phyloP scores from a whole-genome alignment of 2,329 filamentous ascomycete species.

The Ceratocystiopsis minuta region DNA sequence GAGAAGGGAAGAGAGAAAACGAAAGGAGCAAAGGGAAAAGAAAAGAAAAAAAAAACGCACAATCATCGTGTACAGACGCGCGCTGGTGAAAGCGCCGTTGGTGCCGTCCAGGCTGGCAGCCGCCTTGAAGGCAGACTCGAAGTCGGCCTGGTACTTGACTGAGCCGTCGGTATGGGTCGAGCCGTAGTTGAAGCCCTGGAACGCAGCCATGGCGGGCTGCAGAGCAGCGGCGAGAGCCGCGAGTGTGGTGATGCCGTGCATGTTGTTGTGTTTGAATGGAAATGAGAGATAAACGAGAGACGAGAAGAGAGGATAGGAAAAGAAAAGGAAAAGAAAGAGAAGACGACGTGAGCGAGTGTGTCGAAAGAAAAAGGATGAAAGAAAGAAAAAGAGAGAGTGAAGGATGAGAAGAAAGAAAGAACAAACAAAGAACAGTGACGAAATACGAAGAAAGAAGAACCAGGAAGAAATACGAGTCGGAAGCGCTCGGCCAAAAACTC shows the following conservation, averaged over 20 bases:
- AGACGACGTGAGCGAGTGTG: neutral
- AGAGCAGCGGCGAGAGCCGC: slow-evolving; percentile 9
- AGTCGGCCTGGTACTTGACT: slow-evolving; percentile 44
- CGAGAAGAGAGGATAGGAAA: neutral
- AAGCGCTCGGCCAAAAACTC: neutral
- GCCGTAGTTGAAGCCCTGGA: slow-evolving; percentile 55
- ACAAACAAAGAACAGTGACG: neutral
- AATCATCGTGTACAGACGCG: slow-evolving; percentile 56
- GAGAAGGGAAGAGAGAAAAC: neutral
- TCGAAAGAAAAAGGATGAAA: neutral
- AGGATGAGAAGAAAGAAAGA: neutral
- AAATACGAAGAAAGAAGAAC: neutral
- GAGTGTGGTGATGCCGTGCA: slow-evolving; percentile 5
- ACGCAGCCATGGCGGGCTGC: slow-evolving; percentile 17
- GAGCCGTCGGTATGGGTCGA: slow-evolving; percentile 40
- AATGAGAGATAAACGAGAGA: neutral
- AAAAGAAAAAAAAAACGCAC: slow-evolving; percentile 12
- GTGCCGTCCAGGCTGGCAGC: slow-evolving; percentile 47
- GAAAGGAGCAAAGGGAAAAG: slow-evolving; percentile 20
- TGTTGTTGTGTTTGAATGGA: neutral
- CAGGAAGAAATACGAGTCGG: neutral
- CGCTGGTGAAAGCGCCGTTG: slow-evolving; percentile 43
- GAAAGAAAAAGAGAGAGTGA: slow-evolving; percentile 1
- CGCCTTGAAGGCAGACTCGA: slow-evolving; percentile 50
- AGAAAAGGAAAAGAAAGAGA: neutral